Base-by-base conservation (phyloP, 2,329 filamentous ascomycete species). In the Talaromyces sp. region DNA sequence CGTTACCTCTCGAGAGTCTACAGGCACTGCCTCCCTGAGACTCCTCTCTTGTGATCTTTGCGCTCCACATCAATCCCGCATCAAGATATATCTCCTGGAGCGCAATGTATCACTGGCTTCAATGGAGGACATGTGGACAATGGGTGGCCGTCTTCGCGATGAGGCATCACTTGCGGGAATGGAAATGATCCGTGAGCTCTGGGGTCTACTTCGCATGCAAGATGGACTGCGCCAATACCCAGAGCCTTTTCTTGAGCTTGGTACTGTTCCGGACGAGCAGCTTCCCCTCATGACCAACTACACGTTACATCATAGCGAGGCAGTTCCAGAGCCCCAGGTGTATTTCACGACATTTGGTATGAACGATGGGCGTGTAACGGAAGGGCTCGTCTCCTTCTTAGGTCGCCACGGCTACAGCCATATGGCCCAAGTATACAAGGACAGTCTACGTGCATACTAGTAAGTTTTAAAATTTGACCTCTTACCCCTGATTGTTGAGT, bases 61-160 rank as follows among this genome's bases (percentile, higher is more conserved):
- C 55, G 42, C 63, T 19, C 60, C 65, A 9, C 44, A 39, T n/a
- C 47, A 63, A 22, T 58, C 63, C 2, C 63, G 64, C 25, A 61
- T 65, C 36, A 67, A 67, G 42, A 55, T 64, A 36, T 67, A 67
- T 36, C 28, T 64, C 28, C 27, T 62, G 10, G 65, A 67, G 22
- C 44, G 54, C 28, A 42, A 44, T 25, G 65, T 67, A 10, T 52
- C 57, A 3, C 59, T 59, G 15, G 47, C 28, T 3, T 19, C 44
- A 2, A 52, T 66, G 30, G 59, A 59, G 52, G 54, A 62, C 47
- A 27, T 65, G 10, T 66, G 65, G 65, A 66, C 65, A 5, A 19
- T 66, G 3, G 63, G 65, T 4, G 57, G 62, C 22, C 55, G 62
- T 19, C 55, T 39, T 27, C 52, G 15, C 3, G 60, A 60, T 47